Evolutionary conservation across 371 early-diverging fungal genomes (phyloP).

Genomic region (Antonospora locustae): DNA sequence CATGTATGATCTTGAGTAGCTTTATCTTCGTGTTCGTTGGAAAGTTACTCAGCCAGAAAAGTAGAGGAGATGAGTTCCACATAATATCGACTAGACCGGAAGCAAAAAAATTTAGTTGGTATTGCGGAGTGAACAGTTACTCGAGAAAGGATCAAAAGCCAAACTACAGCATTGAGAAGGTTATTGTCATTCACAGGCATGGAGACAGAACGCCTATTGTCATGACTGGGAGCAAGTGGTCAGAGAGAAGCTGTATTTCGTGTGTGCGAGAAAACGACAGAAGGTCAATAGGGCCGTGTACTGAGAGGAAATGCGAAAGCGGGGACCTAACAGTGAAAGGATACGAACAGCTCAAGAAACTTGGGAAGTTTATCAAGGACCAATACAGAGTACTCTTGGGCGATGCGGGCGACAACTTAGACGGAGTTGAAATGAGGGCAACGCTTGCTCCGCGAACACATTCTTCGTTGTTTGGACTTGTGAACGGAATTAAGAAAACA

Average conservation of each 20-base stretch:
- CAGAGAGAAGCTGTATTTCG: conserved; percentile 27
- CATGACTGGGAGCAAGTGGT: conserved; percentile 16
- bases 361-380: conserved; percentile 45
- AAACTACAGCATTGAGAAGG: conserved; percentile 1
- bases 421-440: conserved; percentile 8
- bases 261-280: conserved; percentile 14
- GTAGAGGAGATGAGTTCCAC: too few relatives aligned
- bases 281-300: conserved; percentile 23
- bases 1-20: too few relatives aligned
- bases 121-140: background rate
- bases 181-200: conserved; percentile 47
- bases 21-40: too few relatives aligned
- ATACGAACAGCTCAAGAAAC: conserved; percentile 33
- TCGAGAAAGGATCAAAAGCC: conserved; percentile 1
- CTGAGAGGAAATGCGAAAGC: conserved; percentile 10
- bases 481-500: conserved; percentile 11
- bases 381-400: conserved; percentile 18
- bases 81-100: too few relatives aligned
- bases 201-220: conserved; percentile 44
- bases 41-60: too few relatives aligned
- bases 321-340: conserved; percentile 45
- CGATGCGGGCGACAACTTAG: background rate
- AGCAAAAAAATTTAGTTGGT: background rate
- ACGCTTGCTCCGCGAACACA: conserved; percentile 32
- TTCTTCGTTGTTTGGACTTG: conserved; percentile 23